Evolutionary conservation across 2,329 filamentous ascomycete genomes (phyloP).

Genomic region (Microdochium trichocladiopsis): DNA sequence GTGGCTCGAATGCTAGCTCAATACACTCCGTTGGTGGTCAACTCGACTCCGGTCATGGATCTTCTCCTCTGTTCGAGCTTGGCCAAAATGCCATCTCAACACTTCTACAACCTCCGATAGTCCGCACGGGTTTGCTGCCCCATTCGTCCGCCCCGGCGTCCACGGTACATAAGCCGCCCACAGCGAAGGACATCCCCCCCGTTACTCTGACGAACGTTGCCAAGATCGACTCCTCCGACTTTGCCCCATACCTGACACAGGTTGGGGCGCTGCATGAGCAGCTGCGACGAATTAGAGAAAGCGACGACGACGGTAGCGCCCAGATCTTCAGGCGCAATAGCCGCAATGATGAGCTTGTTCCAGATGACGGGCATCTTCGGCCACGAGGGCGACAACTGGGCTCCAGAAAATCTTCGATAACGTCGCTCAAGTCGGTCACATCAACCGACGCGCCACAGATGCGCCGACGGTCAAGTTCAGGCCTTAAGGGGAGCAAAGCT

Average conservation of each 20-base stretch:
- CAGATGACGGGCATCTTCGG: constrained; percentile 38
- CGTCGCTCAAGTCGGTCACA: constrained; percentile 41
- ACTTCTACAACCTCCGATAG: constrained; percentile 83
- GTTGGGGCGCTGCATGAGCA: constrained; percentile 86
- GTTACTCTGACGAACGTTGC: constrained; percentile 86
- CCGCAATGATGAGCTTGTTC: constrained; percentile 33
- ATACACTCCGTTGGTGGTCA: constrained; percentile 81
- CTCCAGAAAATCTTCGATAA: constrained; percentile 31
- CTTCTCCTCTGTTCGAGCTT: constrained; percentile 58
- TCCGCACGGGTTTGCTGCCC: constrained; percentile 78
- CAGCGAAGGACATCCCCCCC: constrained; percentile 83
- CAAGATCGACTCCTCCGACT: constrained; percentile 71
- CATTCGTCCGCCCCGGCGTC: constrained; percentile 63
- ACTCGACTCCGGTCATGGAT: constrained; percentile 58
- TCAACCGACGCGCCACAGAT: constrained; percentile 39
- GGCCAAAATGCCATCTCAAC: constrained; percentile 93
- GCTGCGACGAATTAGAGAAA: constrained; percentile 75
- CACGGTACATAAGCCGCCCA: constrained; percentile 76
- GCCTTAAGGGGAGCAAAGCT: constrained; percentile 45
- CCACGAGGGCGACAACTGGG: constrained; percentile 31
- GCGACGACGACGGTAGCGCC: constrained; percentile 54
- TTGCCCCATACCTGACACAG: constrained; percentile 77
- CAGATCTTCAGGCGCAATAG: constrained; percentile 27
- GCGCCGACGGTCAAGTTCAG: constrained; percentile 36
- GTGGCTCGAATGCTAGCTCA: constrained; percentile 82